These are phyloP conservation scores for Paramecium sonneborni DNA, from an alignment of 73 alveolate genomes.

Conservation along the genomic window DNA sequence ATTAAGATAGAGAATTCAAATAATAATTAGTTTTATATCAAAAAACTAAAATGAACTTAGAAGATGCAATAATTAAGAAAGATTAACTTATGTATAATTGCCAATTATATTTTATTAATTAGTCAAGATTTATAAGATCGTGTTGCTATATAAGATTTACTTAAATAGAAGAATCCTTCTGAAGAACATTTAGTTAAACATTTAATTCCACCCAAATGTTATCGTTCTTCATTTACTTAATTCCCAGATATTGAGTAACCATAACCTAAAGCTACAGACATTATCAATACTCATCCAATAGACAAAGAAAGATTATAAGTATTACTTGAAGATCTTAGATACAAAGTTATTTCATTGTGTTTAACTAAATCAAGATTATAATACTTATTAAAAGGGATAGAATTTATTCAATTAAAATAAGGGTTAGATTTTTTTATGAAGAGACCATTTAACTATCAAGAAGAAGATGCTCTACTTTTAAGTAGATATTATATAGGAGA, in stretches of 20 bases:
- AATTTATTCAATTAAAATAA: neutral
- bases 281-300: neutral
- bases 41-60: neutral
- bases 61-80: neutral
- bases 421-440: neutral
- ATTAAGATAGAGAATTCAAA: neutral
- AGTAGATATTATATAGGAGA: neutral
- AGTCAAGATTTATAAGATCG: neutral
- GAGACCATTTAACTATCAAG: neutral
- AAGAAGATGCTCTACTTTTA: neutral
- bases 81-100: neutral
- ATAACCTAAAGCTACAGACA: neutral
- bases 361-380: neutral
- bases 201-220: neutral
- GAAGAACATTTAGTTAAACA: neutral
- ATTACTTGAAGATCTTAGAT: neutral
- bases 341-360: neutral
- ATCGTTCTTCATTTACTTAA: neutral
- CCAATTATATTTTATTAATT: neutral
- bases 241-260: neutral
- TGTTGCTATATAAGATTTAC: neutral
- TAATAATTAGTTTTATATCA: neutral
- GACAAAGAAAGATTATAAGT: neutral
- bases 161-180: neutral
- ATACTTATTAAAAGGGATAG: neutral